phyloP scores from a whole-genome alignment of 106 monocot species.

The Agapanthus africanus region DNA sequence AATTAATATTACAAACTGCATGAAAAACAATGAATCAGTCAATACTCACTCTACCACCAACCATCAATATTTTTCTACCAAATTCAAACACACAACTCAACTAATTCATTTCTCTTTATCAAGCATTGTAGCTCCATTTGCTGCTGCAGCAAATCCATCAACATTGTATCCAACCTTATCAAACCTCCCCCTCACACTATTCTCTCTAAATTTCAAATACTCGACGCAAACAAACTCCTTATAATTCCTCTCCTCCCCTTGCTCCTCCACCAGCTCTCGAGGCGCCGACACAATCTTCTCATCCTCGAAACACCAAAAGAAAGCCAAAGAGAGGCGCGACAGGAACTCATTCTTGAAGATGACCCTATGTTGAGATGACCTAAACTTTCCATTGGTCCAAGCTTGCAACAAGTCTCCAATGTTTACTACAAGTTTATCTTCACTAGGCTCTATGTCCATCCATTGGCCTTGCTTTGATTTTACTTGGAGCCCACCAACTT shows the following conservation, averaged over 20 bases:
- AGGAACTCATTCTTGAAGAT: slow-evolving; percentile 15
- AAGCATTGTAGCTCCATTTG: neutral
- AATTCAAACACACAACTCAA: neutral
- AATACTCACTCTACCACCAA: too few species aligned
- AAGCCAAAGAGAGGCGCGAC: slow-evolving; percentile 24
- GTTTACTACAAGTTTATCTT: slow-evolving; percentile 31
- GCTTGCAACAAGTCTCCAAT: slow-evolving; percentile 45
- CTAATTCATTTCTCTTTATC: neutral
- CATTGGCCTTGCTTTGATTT: slow-evolving; percentile 24
- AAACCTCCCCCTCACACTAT: slow-evolving; percentile 29
- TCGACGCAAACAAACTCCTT: slow-evolving; percentile 29
- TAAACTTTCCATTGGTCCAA: slow-evolving; percentile 40
- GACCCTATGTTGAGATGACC: slow-evolving; percentile 37
- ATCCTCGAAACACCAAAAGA: slow-evolving; percentile 52
- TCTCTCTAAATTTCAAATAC: slow-evolving; percentile 37
- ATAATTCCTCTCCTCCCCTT: slow-evolving; percentile 22
- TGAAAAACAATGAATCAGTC: neutral
- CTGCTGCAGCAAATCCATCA: slow-evolving; percentile 34
- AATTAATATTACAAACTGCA: slow-evolving; percentile 6
- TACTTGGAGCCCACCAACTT: slow-evolving; percentile 42
- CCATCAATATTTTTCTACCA: neutral
- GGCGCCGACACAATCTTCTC: slow-evolving; percentile 39
- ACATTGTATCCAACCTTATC: slow-evolving; percentile 37
- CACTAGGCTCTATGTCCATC: slow-evolving; percentile 22
- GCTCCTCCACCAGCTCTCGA: slow-evolving; percentile 8